A percentile compares a stretch with the other conserved stretches of the same genome.
phyloP scores from a whole-genome alignment of 1,284 basidiomycete species.

The Heterobasidion parviporum region DNA sequence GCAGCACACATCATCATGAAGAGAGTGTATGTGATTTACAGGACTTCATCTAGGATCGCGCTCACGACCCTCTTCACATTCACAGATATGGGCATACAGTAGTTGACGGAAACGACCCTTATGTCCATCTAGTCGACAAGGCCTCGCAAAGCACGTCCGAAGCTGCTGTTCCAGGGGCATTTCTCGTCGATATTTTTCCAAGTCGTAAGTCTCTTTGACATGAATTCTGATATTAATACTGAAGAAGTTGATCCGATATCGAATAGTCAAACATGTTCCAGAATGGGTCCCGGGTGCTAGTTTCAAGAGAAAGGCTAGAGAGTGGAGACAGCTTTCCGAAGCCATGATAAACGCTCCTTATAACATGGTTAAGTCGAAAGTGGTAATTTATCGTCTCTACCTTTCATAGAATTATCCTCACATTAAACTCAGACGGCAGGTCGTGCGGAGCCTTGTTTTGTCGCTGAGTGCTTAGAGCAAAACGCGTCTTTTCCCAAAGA shows the following conservation, averaged over 20 bases:
- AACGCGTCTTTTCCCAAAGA: conserved; percentile 4
- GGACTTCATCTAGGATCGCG: neutral
- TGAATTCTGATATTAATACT: neutral
- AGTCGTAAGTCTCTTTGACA: conserved; percentile 11
- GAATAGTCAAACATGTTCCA: conserved; percentile 13
- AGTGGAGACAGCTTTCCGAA: conserved; percentile 10
- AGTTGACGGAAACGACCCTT: conserved; percentile 10
- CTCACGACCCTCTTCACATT: neutral
- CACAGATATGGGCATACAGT: conserved; percentile 11
- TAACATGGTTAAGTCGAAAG: conserved; percentile 12
- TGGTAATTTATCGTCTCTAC: conserved; percentile 2
- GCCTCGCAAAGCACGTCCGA: conserved; percentile 18
- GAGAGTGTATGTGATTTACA: conserved; percentile 5
- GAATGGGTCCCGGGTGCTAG: conserved; percentile 16
- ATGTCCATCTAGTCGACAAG: conserved; percentile 14
- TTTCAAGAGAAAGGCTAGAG: conserved; percentile 12
- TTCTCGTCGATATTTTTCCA: conserved; percentile 21
- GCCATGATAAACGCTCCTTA: conserved; percentile 12
- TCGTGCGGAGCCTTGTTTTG: conserved; percentile 10
- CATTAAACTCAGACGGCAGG: conserved; percentile 1
- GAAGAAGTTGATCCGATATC: neutral
- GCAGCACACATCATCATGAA: conserved; percentile 13
- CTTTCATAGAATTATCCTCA: neutral
- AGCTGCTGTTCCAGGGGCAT: conserved; percentile 19
- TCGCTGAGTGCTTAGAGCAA: conserved; percentile 10